Evolutionary conservation across 2,329 filamentous ascomycete genomes (phyloP).

Genomic region (Fusarium nisikadoi): DNA sequence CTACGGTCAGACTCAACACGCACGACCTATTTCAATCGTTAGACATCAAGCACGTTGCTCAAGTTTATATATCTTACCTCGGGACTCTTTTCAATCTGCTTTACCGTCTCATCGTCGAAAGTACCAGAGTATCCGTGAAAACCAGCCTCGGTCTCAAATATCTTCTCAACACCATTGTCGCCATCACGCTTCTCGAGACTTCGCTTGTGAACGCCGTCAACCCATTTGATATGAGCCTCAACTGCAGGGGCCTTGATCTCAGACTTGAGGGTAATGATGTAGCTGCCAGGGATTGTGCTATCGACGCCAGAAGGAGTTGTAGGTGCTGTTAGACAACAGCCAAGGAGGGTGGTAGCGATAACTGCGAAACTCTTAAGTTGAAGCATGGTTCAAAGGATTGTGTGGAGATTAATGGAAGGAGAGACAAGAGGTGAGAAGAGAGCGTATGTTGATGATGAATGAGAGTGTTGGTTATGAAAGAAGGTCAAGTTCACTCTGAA

Average conservation of each 20-base stretch:
- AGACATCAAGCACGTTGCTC: neutral
- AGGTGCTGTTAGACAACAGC: constrained; percentile 34
- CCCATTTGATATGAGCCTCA: constrained; percentile 58
- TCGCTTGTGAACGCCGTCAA: constrained; percentile 64
- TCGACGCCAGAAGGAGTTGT: constrained; percentile 23
- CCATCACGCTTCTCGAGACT: constrained; percentile 60
- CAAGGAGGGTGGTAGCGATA: constrained; percentile 40
- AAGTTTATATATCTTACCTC: constrained; percentile 49
- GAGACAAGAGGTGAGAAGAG: neutral
- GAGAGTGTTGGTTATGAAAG: constrained; percentile 11
- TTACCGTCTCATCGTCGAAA: constrained; percentile 55
- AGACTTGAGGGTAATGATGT: constrained; percentile 71
- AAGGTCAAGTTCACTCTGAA: neutral
- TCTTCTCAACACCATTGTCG: constrained; percentile 50
- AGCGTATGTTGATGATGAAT: constrained; percentile 1
- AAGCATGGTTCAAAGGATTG: constrained; percentile 40
- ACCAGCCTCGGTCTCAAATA: constrained; percentile 43
- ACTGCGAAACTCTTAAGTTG: constrained; percentile 42
- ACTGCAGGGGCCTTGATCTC: constrained; percentile 57
- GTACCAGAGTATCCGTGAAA: constrained; percentile 57
- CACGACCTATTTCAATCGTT: constrained; percentile 39
- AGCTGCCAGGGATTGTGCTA: constrained; percentile 54
- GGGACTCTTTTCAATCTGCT: constrained; percentile 54
- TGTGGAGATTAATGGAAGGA: constrained; percentile 1
- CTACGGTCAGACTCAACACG: constrained; percentile 45